A percentile compares a stretch with the other conserved stretches of the same genome.
These are phyloP conservation scores for Diaporthe citriasiana DNA, from an alignment of 2,329 filamentous ascomycete species.

Conservation along the genomic window DNA sequence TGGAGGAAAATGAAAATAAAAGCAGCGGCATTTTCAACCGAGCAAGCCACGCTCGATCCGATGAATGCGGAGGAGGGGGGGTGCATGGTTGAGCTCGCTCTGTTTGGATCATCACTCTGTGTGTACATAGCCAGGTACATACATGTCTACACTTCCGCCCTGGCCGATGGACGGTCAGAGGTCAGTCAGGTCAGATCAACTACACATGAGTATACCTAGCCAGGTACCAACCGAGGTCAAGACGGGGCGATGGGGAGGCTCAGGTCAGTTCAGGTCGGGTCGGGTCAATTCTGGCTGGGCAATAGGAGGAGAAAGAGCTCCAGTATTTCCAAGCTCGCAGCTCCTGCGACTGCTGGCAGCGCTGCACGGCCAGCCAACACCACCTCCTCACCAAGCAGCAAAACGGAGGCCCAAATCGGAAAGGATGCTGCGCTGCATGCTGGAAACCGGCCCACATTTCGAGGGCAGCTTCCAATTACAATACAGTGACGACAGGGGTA, in stretches of 20 bases:
- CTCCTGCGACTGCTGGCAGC: not conserved
- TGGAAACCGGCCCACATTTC: conserved; percentile 15
- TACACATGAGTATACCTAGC: no score
- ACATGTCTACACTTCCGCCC: not conserved
- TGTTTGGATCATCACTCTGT: not conserved
- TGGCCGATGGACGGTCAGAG: not conserved
- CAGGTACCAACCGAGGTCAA: not conserved
- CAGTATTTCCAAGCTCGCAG: conserved; percentile 10
- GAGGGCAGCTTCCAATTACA: conserved; percentile 27
- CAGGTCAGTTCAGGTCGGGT: not conserved
- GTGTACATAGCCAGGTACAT: no score
- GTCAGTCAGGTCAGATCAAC: not conserved
- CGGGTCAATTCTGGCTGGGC: conserved; percentile 5
- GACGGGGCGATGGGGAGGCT: not conserved
- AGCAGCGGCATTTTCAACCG: not conserved
- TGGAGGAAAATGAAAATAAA: not conserved
- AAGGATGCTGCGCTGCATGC: conserved; percentile 20
- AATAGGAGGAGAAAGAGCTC: conserved; percentile 12
- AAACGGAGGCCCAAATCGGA: conserved; percentile 29
- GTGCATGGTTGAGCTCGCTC: not conserved
- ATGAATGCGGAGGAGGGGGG: not conserved
- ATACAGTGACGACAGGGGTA: conserved; percentile 8
- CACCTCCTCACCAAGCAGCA: conserved; percentile 2
- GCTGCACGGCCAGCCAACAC: not conserved
- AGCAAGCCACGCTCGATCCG: not conserved